Base-by-base conservation (phyloP, 768 basidiomycete species). In the Suillus spraguei region DNA sequence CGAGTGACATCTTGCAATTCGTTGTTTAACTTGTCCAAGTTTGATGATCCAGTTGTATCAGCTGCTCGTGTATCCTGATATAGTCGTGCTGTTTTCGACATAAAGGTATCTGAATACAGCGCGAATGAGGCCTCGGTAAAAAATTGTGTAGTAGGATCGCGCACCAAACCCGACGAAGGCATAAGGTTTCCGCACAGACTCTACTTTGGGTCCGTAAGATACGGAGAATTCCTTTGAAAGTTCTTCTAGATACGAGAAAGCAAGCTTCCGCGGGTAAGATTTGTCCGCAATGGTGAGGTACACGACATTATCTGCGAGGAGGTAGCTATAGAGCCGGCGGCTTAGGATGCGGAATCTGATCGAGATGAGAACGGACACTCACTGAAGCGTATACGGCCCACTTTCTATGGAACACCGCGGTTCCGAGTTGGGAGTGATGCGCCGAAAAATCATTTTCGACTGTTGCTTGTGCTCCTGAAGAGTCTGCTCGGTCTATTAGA, bases 381-480 rank as follows among this genome's bases (percentile, higher is more conserved):
- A 98, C 97, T 99, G 97, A 65, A 99, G 79, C n/a, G 95, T 96
- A 76, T 95, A 97, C 66, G 86, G 86, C 1, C 95, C 96, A 64
- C 92, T 94, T 74, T 99, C 97, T 69, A 99, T 99, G 5, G 95
- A 97, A 76, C 97, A 98, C 41, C 92, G 86, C 10, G 96, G 95
- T 75, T 99, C 97, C 24, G 93, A 89, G 76, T 98, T 95, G 52
- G 94, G 87, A 33, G 92, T 94, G 71, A 99, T 89, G 44, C 97
- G 88, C 64, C 96, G 86, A 75, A 98, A 98, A 70, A 99, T 90
- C 69, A 99, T 84, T 76, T 99, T 99, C 38, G 96, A 88, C 75
- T 99, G 97, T 69, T 98, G 97, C 75, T 99, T 99, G 82, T 98
- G 95, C 78, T 99, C 97, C 72, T 95, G 94, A 46, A 99, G 81